Base-by-base conservation (phyloP, 805 yeast species). In the Yarrowia yakushimensis region DNA sequence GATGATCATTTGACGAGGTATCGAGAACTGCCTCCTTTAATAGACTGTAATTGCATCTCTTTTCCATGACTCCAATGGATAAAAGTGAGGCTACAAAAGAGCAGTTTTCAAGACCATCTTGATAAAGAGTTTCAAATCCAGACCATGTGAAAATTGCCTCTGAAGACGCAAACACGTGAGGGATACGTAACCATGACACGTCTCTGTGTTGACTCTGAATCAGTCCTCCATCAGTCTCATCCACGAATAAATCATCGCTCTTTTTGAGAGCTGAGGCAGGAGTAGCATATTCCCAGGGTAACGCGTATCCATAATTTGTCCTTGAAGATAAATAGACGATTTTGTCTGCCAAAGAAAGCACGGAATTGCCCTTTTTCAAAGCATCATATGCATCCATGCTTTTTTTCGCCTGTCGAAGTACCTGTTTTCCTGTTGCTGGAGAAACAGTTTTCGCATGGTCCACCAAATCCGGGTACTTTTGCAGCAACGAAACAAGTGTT, bases 51-150 rank as follows among this genome's bases (percentile, higher is more conserved):
- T 39, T 39, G 30, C 37, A 31, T 3, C 70, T 50, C 41, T 64
- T 63, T 6, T 69, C 67, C 22, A 69, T 69, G 18, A 72, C 71
- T 0, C 76, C 69, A 0, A 85, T 72, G 0, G 89, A 81, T 15
- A 87, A 74, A 15, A 88, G 68, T 0, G 92, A 78, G 1, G 91
- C 84, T 3, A 89, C 88, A 69, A 89, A 83, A 0, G 96, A 88
- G 72, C 96, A 90, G 71, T 89, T 85, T 9, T 83, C 76, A n/a
- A 71, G 60, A 3, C 69, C 60, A 33, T 69, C 71, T 63, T 73
- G 72, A 28, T 52, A 62, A 8, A 60, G 66, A 11, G 63, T 63
- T 33, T 48, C 59, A 17, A 41, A 33, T 20, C 62, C 54, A n/a
- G 33, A 13, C 62, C 52, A 43, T 6, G 54, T 59, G 54, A 45